A percentile compares a stretch with the other conserved stretches of the same genome.
These are phyloP conservation scores for Pugionium dolabratum DNA, from an alignment of 345 rosid species.

Conservation along the genomic window DNA sequence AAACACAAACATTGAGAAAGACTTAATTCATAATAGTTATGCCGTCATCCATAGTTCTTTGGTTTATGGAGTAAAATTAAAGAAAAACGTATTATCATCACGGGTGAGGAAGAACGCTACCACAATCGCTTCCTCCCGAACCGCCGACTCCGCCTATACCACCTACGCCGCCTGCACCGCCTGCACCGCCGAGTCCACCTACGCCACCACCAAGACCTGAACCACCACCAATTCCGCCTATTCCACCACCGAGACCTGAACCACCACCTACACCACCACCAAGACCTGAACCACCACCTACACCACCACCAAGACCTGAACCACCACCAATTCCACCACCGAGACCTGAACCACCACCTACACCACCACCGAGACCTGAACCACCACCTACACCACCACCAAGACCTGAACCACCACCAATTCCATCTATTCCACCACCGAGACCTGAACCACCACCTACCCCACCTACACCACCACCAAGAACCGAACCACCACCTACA, in stretches of 20 bases:
- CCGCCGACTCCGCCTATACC: conserved; percentile 45
- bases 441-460: conserved; percentile 24
- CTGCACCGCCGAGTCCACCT: conserved; percentile 41
- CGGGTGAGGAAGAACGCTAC: conserved; percentile 37
- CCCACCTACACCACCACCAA: conserved; percentile 33
- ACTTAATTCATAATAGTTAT: conserved; percentile 2
- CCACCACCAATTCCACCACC: conserved; percentile 28
- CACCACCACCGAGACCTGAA: conserved; percentile 37
- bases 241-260: conserved; percentile 43
- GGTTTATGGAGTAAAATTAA: background rate
- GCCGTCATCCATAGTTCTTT: conserved; percentile 9
- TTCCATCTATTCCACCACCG: conserved; percentile 42
- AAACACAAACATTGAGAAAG: conserved; percentile 11
- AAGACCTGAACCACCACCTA: conserved; percentile 31
- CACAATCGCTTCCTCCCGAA: conserved; percentile 40
- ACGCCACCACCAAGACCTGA: conserved; percentile 42
- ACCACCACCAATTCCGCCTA: conserved; percentile 41
- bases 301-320: conserved; percentile 31
- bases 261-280: no score
- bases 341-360: conserved; percentile 22
- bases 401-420: conserved; percentile 40
- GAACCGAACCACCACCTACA: conserved; percentile 40
- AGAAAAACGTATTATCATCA: conserved; percentile 4
- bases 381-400: conserved; percentile 41
- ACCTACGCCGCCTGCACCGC: conserved; percentile 1